Evolutionary conservation across 306 rosid genomes (phyloP), one percentile per base, ranked within the genome.

Genomic region (Arachis hypogaea): DNA sequence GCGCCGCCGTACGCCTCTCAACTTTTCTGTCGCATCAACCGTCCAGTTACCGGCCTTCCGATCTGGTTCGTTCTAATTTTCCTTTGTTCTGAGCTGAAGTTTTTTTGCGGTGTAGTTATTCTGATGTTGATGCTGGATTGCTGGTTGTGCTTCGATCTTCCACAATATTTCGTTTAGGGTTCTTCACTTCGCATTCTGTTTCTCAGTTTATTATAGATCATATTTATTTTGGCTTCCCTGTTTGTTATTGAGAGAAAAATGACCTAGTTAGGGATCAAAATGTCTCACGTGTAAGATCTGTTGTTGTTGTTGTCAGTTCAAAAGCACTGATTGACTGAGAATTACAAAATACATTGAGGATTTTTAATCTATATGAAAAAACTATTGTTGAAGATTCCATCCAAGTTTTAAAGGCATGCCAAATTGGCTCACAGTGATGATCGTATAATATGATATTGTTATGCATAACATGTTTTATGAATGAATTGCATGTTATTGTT

Each of bases 231-330:
- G 42, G 7, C 4, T 41, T 6, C 14, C 16, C 54, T 63, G 30
- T 5, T 56, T 75, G 49, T 28, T 58, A 75, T 80, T 80, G 66
- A 51, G 64, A 69, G 51, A 43, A 36, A 36, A 38, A 42, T 14
- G 38, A 33, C 38, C 30, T 9, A 68, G 50, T 74, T 6, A 38
- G 36, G 50, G 63, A 61, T 63, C 68, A 14, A 46, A 40, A 5
- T 56, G 68, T 55, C 63, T 62, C 72, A 11, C 72, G 4, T 73
- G 46, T 59, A 33, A 44, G 76, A 80, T 80, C 68, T 63, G 84
- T 57, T 47, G 61, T 57, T 64, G 54, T 29, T 64, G 54, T 29
- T 69, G 8, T 11, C 7, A 44, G 10, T 59, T 50, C 38, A 41
- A 16, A 46, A 67, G 16, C 40, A 11, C 59, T 79, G 46, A 58